Base-by-base conservation (phyloP, 305 asterid genomes). In the Fraxinus dipetala region DNA sequence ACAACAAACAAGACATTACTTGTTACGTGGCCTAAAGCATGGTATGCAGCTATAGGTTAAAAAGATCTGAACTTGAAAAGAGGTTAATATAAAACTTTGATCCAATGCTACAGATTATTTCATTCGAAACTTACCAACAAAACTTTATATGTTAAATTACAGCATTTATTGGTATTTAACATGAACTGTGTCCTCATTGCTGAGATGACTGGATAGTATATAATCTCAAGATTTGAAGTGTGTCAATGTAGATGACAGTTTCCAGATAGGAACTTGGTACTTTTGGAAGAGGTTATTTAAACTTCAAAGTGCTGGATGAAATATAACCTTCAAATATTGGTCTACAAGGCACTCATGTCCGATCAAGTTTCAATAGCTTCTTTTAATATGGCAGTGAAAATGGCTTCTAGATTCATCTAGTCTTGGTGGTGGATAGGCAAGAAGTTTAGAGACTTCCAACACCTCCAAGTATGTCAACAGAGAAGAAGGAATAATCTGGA, bases 1-100 rank as follows among this genome's bases (percentile, higher is more conserved):
- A 94, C 98, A 5, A 97, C 98, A 85, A 96, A 34, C 36, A 5
- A 34, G 36, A 34, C 36, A 34, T 34, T 34, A 6, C 36, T 34
- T 6, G 36, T 34, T 34, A 34, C 36, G 5, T 34, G 36, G 36
- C 36, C 36, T 34, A 34, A 5, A 34, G 36, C 36, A 34, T 34
- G 36, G 7, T 6, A 34, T 6, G 5, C 36, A 34, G 1, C 20
- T 3, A 51, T 0, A 51, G 22, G 2, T 0, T n/a, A 40, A 40
- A 5, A 51, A n/a, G 16, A 51, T 16, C 3, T 31, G 34, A 31
- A 31, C 34, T 31, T 31, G 5, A 31, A 31, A 31, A 31, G 5
- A 31, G 34, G 34, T 6, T 13, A 51, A 48, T 0, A 16, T 48
- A 3, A 16, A 48, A 16, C 18, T 2, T 48, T 48, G 63, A 14